A percentile compares a stretch with the other conserved stretches of the same genome.
Evolutionary conservation across 148 eudicot species (phyloP).

Genomic region (Pharnaceum exiguum): DNA sequence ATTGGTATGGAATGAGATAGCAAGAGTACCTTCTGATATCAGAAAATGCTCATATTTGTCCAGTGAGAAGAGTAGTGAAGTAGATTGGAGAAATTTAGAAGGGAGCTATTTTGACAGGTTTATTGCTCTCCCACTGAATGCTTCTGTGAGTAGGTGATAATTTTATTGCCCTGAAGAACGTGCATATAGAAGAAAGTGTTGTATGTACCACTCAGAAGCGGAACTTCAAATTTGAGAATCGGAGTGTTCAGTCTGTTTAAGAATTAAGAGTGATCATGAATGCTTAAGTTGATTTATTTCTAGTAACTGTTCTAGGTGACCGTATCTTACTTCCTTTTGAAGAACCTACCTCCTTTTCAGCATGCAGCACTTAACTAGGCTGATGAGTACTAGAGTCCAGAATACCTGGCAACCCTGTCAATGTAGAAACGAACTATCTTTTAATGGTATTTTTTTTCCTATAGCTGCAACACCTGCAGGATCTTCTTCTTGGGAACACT

Average conservation of each 20-base stretch:
- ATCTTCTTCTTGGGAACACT: conserved; percentile 12
- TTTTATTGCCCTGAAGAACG: too few species aligned
- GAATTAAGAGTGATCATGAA: too few species aligned
- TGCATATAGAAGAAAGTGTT: too few species aligned
- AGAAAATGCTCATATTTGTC: not conserved
- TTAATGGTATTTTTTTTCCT: conserved; percentile 19
- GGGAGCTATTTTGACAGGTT: too few species aligned
- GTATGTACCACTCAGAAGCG: too few species aligned
- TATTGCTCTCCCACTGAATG: too few species aligned
- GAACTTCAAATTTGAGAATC: too few species aligned
- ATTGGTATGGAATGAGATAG: not conserved
- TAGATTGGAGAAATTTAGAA: not conserved
- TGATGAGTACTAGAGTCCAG: not conserved
- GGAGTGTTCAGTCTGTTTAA: too few species aligned
- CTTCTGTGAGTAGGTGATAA: too few species aligned
- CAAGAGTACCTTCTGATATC: not conserved
- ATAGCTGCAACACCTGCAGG: conserved; percentile 2
- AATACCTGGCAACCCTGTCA: conserved; percentile 3
- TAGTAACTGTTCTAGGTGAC: too few species aligned
- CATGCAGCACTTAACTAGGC: not conserved
- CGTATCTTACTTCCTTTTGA: not conserved
- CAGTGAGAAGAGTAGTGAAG: not conserved
- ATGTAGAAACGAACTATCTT: conserved; percentile 26
- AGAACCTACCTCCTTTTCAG: not conserved
- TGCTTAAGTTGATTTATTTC: too few species aligned